These are phyloP conservation scores for Lecanicillium sp. DNA, from an alignment of 2,329 filamentous ascomycete genomes.

Conservation along the genomic window DNA sequence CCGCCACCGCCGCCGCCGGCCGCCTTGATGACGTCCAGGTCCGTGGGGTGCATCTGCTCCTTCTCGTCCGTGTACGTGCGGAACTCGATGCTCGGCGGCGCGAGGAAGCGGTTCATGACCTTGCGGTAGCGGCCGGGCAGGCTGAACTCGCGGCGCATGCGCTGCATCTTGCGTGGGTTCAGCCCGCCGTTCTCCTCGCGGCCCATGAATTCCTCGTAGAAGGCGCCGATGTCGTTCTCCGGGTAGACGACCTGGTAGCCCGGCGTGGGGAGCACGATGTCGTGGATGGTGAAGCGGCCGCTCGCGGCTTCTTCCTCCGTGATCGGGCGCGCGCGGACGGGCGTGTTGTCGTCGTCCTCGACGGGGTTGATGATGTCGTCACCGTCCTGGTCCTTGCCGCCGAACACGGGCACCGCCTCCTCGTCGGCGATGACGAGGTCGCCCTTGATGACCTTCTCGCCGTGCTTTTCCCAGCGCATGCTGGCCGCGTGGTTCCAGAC, in stretches of 20 bases:
- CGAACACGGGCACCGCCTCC: constrained; percentile 28
- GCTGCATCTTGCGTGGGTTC: constrained; percentile 80
- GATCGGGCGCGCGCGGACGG: constrained; percentile 61
- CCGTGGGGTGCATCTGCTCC: constrained; percentile 84
- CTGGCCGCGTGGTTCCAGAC: constrained; percentile 88
- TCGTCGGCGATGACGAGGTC: constrained; percentile 65
- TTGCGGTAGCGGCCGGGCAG: constrained; percentile 86
- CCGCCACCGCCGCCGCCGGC: constrained; percentile 19
- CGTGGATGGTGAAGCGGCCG: constrained; percentile 74
- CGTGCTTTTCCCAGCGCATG: constrained; percentile 71
- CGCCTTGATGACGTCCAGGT: constrained; percentile 62
- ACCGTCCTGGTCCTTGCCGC: constrained; percentile 58
- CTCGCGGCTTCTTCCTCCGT: constrained; percentile 71
- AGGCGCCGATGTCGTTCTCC: constrained; percentile 72
- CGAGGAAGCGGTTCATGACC: constrained; percentile 65
- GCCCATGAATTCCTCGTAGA: constrained; percentile 82
- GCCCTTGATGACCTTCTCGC: constrained; percentile 68
- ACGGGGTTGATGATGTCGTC: constrained; percentile 38
- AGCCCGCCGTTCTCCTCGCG: constrained; percentile 69
- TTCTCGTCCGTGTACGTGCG: constrained; percentile 62
- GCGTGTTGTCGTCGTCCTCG: constrained; percentile 35
- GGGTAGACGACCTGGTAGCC: constrained; percentile 89
- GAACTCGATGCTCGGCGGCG: constrained; percentile 60
- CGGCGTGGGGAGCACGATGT: constrained; percentile 86
- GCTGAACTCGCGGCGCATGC: constrained; percentile 79